phyloP scores from a whole-genome alignment of 192 early-diverging fungal genomes.

The Umbelopsis ramanniana region DNA sequence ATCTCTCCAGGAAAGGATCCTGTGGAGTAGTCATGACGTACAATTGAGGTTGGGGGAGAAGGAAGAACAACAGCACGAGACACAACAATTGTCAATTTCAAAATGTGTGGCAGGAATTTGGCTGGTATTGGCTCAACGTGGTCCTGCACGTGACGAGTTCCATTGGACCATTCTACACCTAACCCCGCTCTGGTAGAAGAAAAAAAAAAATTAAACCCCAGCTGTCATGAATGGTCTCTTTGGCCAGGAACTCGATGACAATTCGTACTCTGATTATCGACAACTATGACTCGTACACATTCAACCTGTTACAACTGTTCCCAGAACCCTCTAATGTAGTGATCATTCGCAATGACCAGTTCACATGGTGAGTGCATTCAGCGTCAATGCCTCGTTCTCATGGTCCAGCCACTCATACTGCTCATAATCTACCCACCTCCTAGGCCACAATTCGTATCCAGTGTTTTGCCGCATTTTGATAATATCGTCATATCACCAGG shows the following conservation, averaged over 20 bases:
- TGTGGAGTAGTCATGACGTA: slow-evolving; percentile 12
- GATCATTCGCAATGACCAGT: slow-evolving; percentile 94
- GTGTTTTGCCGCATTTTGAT: slow-evolving; percentile 84
- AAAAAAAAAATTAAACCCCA: slow-evolving; percentile 17
- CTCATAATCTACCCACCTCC: not conserved
- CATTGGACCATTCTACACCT: not conserved
- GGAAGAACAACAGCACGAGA: not conserved
- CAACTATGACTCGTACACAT: slow-evolving; percentile 98
- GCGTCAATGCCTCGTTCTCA: not conserved
- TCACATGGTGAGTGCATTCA: slow-evolving; percentile 65
- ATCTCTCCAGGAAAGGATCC: not conserved
- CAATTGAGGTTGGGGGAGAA: not conserved
- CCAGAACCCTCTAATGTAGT: slow-evolving; percentile 59
- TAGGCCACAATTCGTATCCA: slow-evolving; percentile 59
- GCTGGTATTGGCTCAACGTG: not conserved
- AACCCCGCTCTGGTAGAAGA: not conserved
- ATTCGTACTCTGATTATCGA: slow-evolving; percentile 81
- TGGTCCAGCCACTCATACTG: not conserved
- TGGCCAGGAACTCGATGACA: not conserved
- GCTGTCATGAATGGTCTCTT: not conserved
- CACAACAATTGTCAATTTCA: not conserved
- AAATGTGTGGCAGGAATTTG: not conserved
- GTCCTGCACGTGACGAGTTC: not conserved
- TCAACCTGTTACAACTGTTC: slow-evolving; percentile 88
- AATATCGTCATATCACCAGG: slow-evolving; percentile 93